These are phyloP conservation scores for Mycena kentingensis DNA, from an alignment of 768 basidiomycete genomes.

Conservation along the genomic window DNA sequence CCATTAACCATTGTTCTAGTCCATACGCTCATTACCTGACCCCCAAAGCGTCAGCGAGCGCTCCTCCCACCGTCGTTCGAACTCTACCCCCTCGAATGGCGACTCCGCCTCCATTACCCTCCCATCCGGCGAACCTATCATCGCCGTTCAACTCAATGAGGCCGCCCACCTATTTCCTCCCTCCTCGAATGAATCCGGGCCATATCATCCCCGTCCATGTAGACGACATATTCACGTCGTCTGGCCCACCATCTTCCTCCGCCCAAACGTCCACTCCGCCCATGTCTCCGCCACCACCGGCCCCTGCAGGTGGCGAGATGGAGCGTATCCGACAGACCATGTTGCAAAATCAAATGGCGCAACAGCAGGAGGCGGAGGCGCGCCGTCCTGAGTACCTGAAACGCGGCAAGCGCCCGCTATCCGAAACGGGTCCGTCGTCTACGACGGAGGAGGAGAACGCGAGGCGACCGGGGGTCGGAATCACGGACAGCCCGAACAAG, in stretches of 20 bases:
- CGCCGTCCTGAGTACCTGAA: conserved; percentile 74
- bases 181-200: conserved; percentile 18
- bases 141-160: conserved; percentile 46
- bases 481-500: conserved; percentile 70
- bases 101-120: conserved; percentile 32
- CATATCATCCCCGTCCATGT: conserved; percentile 23
- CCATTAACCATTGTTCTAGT: background rate
- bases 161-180: conserved; percentile 10
- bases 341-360: conserved; percentile 50
- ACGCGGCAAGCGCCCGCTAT: conserved; percentile 52
- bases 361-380: conserved; percentile 56
- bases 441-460: conserved; percentile 37
- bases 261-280: conserved; percentile 26
- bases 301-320: conserved; percentile 54
- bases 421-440: conserved; percentile 42
- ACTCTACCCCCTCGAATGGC: conserved; percentile 27
- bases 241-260: conserved; percentile 10
- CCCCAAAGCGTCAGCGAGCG: conserved; percentile 15
- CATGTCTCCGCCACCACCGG: conserved; percentile 27
- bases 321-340: conserved; percentile 58
- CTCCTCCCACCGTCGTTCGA: conserved; percentile 28
- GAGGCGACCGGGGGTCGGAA: conserved; percentile 47
- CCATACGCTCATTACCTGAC: conserved; percentile 6
- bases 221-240: conserved; percentile 31
- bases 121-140: conserved; percentile 39